Percentiles rank a stretch among this genome's conserved stretches.
Evolutionary conservation across 306 rosid genomes (phyloP).

Genomic region (Arachis hypogaea): DNA sequence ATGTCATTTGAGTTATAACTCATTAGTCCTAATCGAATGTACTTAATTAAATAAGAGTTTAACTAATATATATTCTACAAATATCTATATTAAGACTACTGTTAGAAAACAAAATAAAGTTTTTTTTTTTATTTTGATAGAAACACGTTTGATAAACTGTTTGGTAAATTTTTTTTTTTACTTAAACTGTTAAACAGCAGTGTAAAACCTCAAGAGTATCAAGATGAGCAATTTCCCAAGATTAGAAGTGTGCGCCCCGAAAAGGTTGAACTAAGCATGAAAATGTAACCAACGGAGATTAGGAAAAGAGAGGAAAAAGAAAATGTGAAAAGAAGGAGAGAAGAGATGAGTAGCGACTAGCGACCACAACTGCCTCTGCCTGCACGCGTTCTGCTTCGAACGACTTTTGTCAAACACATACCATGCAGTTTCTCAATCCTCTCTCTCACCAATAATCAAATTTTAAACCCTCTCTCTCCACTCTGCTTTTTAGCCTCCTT

Average conservation of each 20-base stretch:
- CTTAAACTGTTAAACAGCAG: no score
- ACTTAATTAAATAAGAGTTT: no score
- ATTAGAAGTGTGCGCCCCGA: neutral
- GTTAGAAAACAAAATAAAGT: no score
- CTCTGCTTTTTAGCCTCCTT: slow-evolving; percentile 26
- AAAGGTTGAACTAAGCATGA: neutral
- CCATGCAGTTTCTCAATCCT: slow-evolving; percentile 40
- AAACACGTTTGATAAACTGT: no score
- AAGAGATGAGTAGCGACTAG: slow-evolving; percentile 20
- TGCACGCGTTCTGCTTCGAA: slow-evolving; percentile 38
- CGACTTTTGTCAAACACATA: slow-evolving; percentile 43
- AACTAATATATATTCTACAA: no score
- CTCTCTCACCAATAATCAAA: slow-evolving; percentile 12
- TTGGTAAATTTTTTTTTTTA: no score
- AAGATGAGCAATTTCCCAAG: no score
- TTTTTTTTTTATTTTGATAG: no score
- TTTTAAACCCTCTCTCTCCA: slow-evolving; percentile 21
- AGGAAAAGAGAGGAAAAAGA: neutral
- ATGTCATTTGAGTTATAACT: no score
- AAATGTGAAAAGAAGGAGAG: slow-evolving; percentile 22
- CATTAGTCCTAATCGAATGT: no score
- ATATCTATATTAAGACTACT: no score
- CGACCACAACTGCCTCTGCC: slow-evolving; percentile 23
- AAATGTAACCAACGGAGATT: slow-evolving; percentile 5
- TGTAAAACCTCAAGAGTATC: no score